Evolutionary conservation across 192 early-diverging fungal genomes (phyloP).

Genomic region (Linnemannia exigua): DNA sequence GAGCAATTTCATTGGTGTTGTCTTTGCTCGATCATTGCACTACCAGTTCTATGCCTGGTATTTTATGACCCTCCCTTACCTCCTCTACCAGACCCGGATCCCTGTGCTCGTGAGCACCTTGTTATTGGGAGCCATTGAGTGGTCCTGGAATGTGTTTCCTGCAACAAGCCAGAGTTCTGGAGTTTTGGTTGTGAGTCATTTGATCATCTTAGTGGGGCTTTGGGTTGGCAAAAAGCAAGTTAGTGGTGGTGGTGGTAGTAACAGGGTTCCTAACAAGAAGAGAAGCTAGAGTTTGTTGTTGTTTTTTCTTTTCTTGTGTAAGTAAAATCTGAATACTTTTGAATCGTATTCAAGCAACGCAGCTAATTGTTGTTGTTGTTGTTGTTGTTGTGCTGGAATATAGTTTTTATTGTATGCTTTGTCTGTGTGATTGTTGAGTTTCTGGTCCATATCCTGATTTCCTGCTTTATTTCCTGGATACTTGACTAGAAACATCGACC

Average conservation of each 20-base stretch:
- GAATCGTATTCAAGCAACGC: background rate
- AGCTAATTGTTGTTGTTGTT: background rate
- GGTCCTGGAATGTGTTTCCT: constrained; percentile 93
- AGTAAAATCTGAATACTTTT: background rate
- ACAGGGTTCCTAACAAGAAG: background rate
- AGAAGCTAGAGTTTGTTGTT: background rate
- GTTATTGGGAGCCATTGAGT: constrained; percentile 73
- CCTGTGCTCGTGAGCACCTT: constrained; percentile 41
- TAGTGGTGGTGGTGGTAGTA: no score
- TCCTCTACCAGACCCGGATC: constrained; percentile 73
- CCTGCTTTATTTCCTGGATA: constrained; percentile 11
- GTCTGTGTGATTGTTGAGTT: background rate
- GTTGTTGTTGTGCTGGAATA: background rate
- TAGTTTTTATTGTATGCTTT: background rate
- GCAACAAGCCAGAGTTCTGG: constrained; percentile 67
- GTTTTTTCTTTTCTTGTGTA: no score
- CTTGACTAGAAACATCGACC: background rate
- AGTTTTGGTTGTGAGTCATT: constrained; percentile 37
- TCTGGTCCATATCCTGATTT: background rate
- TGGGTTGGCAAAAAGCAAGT: constrained; percentile 35
- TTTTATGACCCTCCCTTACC: constrained; percentile 84
- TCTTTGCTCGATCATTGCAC: constrained; percentile 91
- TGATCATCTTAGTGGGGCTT: constrained; percentile 46
- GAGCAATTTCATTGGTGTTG: constrained; percentile 90
- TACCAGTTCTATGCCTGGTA: constrained; percentile 99